Base-by-base conservation (phyloP, 1,284 basidiomycete species). In the Cerrena zonata region DNA sequence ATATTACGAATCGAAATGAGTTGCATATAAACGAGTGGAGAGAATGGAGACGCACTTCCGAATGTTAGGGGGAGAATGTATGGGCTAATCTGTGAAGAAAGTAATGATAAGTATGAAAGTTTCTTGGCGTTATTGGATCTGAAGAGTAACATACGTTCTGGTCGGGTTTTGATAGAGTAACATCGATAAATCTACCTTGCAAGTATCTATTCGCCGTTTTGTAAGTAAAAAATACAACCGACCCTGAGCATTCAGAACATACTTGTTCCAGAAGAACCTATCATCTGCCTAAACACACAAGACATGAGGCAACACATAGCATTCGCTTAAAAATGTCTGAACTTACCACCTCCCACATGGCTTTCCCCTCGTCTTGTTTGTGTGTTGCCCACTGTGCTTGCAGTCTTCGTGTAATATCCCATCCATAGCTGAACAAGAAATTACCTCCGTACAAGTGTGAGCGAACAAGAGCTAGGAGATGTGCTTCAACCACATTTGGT, bases 241-340 rank as follows among this genome's bases (percentile, higher is more conserved):
- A 12, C 23, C 54, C 49, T 49, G 22, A 65, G 58, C 30, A 77
- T 70, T 56, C 71, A n/a, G n/a, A n/a, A n/a, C n/a, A n/a, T n/a
- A 91, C 79, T 85, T 89, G 70, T 99, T 99, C 95, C 95, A 99
- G 72, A 98, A 99, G 74, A 99, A 99, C 56, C 95, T 80, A 62
- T 96, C 92, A 61, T 99, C 95, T 26, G 88, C 87, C 80, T 94
- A 62, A 40, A 62, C 19, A 4, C 58, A 53, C 58, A 39, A 46
- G 30, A 40, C 30, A 30, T 59, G 55, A 53, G 47, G 49, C 15
- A 7, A 15, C 52, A 24, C 22, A 45, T 26, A 36, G 51, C 50
- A 7, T 7, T 49, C 45, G 19, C 36, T 10, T n/a, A 38, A n/a
- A 15, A 36, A 50, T 23, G 44, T 10, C 48, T 23, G 19, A 34